Conservation (phyloP, 345 rosid genomes). For the Draba incana region DNA sequence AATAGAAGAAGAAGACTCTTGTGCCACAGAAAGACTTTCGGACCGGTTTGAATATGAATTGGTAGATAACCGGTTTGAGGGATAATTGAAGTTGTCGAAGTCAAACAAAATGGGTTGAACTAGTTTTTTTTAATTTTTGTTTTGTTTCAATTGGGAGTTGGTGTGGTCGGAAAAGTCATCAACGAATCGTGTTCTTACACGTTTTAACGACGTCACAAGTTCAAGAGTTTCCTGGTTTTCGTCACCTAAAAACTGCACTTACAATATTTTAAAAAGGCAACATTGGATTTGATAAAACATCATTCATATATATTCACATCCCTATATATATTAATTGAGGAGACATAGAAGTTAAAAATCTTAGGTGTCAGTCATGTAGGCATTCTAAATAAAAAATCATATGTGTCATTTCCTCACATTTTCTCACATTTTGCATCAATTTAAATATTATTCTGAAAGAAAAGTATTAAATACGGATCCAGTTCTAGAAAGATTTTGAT, state of each 20-base stretch:
- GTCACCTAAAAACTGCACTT: not conserved
- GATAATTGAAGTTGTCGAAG: slow-evolving; percentile 9
- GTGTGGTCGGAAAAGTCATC: slow-evolving; percentile 39
- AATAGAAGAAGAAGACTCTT: slow-evolving; percentile 18
- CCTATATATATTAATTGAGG: too few species aligned
- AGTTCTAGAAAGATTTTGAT: too few species aligned
- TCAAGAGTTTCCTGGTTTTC: not conserved
- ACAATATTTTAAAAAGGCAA: not conserved
- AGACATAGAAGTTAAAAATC: too few species aligned
- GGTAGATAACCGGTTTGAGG: slow-evolving; percentile 1
- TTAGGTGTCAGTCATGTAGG: too few species aligned
- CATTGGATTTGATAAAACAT: too few species aligned
- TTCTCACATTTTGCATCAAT: too few species aligned
- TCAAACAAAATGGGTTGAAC: slow-evolving; percentile 39
- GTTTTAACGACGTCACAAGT: slow-evolving; percentile 19
- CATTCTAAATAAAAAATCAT: too few species aligned
- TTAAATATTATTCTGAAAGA: too few species aligned
- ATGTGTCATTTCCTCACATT: too few species aligned
- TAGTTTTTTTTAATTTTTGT: slow-evolving; percentile 16
- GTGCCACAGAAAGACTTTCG: slow-evolving; percentile 18
- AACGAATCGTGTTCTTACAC: slow-evolving; percentile 20
- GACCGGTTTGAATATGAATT: not conserved
- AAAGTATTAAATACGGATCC: too few species aligned
- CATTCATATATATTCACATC: too few species aligned
- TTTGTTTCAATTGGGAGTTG: slow-evolving; percentile 28